A percentile compares a stretch with the other conserved stretches of the same genome.
Conservation (phyloP, 2,329 filamentous ascomycete species). For the Fusarium xylarioides region DNA sequence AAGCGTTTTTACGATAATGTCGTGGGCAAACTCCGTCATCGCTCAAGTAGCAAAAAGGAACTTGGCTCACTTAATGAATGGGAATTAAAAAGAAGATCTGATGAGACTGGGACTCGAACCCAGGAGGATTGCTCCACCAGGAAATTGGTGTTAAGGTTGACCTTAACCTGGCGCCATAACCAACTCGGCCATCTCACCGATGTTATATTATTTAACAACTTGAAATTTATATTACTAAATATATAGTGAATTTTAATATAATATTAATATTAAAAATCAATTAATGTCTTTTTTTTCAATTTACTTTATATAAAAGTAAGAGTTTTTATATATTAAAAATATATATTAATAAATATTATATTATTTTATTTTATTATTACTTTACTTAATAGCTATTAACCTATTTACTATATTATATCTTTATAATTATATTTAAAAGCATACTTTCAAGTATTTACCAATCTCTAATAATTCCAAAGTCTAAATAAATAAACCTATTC, state of each 20-base stretch:
- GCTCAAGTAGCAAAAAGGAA: background rate
- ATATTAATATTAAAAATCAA: no score
- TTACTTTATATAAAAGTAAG: no score
- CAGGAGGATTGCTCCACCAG: slow-evolving; percentile 45
- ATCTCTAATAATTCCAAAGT: background rate
- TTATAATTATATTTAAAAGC: background rate
- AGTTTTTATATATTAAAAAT: no score
- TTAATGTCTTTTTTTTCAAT: no score
- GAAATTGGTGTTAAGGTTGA: slow-evolving; percentile 40
- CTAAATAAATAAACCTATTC: background rate
- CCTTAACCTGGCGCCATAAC: slow-evolving; percentile 45
- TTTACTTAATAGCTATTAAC: background rate
- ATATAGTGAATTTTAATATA: no score
- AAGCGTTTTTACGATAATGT: slow-evolving; percentile 10
- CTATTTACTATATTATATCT: background rate
- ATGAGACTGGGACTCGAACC: slow-evolving; percentile 45
- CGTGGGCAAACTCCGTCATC: slow-evolving; percentile 17
- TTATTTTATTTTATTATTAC: no score
- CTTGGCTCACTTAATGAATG: background rate
- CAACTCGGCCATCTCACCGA: slow-evolving; percentile 44
- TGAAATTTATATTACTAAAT: no score
- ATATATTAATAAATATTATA: no score
- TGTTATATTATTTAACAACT: no score
- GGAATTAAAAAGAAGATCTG: slow-evolving; percentile 14
- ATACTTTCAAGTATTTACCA: background rate